phyloP scores from a whole-genome alignment of 495 filamentous ascomycete genomes.

The Hypoxylon fuscum region DNA sequence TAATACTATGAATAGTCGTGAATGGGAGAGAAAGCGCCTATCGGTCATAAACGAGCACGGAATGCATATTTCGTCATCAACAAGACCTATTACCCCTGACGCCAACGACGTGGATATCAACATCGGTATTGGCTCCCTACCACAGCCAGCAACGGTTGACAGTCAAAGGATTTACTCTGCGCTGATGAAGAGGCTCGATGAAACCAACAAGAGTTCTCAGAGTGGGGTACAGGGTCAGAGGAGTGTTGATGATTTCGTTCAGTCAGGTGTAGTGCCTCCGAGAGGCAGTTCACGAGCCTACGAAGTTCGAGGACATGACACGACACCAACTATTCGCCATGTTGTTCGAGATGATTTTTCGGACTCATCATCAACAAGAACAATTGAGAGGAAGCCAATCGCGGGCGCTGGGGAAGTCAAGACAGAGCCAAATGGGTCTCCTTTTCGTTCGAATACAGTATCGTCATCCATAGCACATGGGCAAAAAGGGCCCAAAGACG shows the following conservation, averaged over 20 bases:
- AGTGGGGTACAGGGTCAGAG: slow-evolving; percentile 46
- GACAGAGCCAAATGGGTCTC: not conserved
- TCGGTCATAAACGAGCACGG: slow-evolving; percentile 74
- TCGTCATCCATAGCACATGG: not conserved
- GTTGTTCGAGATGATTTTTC: slow-evolving; percentile 36
- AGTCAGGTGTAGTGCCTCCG: slow-evolving; percentile 47
- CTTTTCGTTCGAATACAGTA: not conserved
- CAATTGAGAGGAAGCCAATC: slow-evolving; percentile 5
- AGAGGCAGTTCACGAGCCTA: slow-evolving; percentile 37
- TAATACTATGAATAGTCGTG: slow-evolving; percentile 51
- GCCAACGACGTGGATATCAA: slow-evolving; percentile 3
- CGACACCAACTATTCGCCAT: slow-evolving; percentile 47
- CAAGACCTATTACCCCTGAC: slow-evolving; percentile 10
- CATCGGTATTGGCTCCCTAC: slow-evolving; percentile 4
- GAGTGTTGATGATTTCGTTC: slow-evolving; percentile 30
- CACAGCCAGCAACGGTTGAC: slow-evolving; percentile 54
- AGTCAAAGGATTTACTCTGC: slow-evolving; percentile 77
- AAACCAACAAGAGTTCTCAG: slow-evolving; percentile 43
- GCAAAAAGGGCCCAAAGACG: not conserved
- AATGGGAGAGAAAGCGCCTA: slow-evolving; percentile 65
- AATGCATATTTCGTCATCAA: slow-evolving; percentile 55
- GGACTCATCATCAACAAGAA: slow-evolving; percentile 16
- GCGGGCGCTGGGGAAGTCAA: not conserved
- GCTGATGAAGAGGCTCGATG: slow-evolving; percentile 71
- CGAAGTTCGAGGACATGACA: slow-evolving; percentile 11